Base-by-base conservation (phyloP, 2,329 filamentous ascomycete genomes). In the Penicillium freii region DNA sequence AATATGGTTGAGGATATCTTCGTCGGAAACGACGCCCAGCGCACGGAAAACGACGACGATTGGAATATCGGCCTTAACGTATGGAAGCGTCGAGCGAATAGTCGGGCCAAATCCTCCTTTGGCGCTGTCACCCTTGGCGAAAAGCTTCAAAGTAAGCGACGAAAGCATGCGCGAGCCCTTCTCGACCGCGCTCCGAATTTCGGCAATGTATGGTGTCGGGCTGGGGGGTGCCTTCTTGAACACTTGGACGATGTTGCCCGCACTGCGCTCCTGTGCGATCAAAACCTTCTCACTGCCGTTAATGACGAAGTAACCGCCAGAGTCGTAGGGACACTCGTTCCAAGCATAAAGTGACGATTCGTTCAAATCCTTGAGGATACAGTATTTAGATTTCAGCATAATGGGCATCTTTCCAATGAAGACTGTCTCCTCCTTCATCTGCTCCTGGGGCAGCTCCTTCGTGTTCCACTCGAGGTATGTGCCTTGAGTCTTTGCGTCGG, bases 211-310 rank as follows among this genome's bases (percentile, higher is more conserved):
- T 1, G 92, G 92, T 62, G 91, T 96, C 10, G 91, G 90, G 64
- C 91, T 93, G n/a, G 92, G 91, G 66, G 88, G 85, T 0, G 93
- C 91, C 80, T 99, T 99, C 78, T 96, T 93, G 85, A 99, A 99
- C 29, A 99, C 93, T 77, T 99, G 94, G 5, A 99, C 94, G 58
- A 97, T 99, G 72, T 99, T 99, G 71, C 93, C 94, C 40, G 94
- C 94, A 72, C 92, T 97, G 61, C 94, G 89, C 77, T 99, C 94
- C 74, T 99, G 94, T 1, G 94, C 94, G 69, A 99, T 99, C 66
- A 99, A 80, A 23, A 99, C 94, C 82, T 99, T 99, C 73, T 99
- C 94, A 76, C 91, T 96, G 43, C 94, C 94, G 78, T 99, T 99
- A 82, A 99, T 99, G 69, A 99, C 91, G 72, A 99, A 99, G 77